Base-by-base conservation (phyloP, 179 eudicot genomes). In the Amaranthus tricolor region DNA sequence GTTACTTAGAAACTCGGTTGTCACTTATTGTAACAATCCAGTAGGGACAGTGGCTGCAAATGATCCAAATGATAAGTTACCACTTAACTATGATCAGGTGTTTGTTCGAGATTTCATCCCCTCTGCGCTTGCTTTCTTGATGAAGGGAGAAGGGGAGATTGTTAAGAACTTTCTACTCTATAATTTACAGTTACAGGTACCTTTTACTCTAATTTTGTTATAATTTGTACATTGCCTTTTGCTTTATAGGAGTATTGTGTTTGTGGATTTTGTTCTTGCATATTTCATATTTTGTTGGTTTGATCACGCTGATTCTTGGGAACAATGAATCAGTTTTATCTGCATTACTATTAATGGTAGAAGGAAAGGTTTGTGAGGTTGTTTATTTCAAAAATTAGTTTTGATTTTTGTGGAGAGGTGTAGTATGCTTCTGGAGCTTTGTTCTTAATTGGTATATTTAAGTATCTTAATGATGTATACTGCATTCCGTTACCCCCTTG, bases 81-180 rank as follows among this genome's bases (percentile, higher is more conserved):
- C 90, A 5, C 67, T 90, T 43, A 93, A 95, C 79, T 95, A 93
- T 82, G 99, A 95, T 80, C 99, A 92, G 81, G 96, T 94, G 75
- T 92, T 94, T 53, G 82, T 94, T 69, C 94, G 98, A 13, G 98
- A 94, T 86, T 95, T 95, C 81, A 88, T 95, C 74, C 99, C 99
- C 9, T 90, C 97, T 0, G 99, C 99, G 16, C 96, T 95, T 62
- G 96, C 99, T 21, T 95, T 95, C 78, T 85, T 95, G 89, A 88
- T 95, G 73, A 95, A 90, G 80, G 99, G 99, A 74, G 97, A 94
- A 78, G 93, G 87, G 19, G 95, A 93, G 75, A 89, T 95, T 71
- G 99, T 95, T 55, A 95, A 84, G 92, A 95, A 93, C 75, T 95
- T 95, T 70, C 89, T 95, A 55, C 90, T 93, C 24, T 93, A 93